Conservation (phyloP, 2,329 filamentous ascomycete species). For the Hyphodiscus sp. region DNA sequence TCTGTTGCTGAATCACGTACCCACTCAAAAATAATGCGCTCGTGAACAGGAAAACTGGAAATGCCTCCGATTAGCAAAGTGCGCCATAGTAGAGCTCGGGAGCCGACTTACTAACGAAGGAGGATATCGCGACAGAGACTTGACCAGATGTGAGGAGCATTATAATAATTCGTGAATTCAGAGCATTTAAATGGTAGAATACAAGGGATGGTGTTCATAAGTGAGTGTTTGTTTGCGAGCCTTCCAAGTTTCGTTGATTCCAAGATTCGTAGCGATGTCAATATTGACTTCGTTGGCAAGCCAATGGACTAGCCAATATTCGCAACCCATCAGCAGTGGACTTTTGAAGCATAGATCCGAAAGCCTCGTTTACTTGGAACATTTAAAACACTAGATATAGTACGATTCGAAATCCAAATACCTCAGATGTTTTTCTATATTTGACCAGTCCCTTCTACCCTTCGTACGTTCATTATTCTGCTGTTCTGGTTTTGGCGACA, state of each 20-base stretch:
- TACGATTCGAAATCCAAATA: no score
- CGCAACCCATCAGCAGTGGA: no score
- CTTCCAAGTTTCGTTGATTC: background rate
- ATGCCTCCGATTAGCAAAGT: slow-evolving; percentile 4
- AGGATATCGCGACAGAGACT: slow-evolving; percentile 62
- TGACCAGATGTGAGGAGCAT: slow-evolving; percentile 60
- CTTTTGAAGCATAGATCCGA: no score
- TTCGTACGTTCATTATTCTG: no score
- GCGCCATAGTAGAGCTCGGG: background rate
- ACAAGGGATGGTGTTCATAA: background rate
- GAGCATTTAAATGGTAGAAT: background rate
- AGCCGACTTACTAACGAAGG: slow-evolving; percentile 49
- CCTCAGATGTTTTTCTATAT: no score
- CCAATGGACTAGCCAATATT: background rate
- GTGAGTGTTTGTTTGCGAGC: background rate
- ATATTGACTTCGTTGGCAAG: background rate
- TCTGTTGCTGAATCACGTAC: slow-evolving; percentile 82
- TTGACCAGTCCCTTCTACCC: no score
- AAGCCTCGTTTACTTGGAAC: no score
- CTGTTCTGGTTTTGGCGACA: no score
- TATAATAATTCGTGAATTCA: background rate
- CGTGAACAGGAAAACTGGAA: slow-evolving; percentile 67
- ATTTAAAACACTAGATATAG: no score
- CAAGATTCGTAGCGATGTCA: background rate
- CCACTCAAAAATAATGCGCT: slow-evolving; percentile 79